Percentiles rank a stretch among this genome's conserved stretches.
Evolutionary conservation across 352 stramenopile species (phyloP).

Genomic region (Globisporangium perplexum): DNA sequence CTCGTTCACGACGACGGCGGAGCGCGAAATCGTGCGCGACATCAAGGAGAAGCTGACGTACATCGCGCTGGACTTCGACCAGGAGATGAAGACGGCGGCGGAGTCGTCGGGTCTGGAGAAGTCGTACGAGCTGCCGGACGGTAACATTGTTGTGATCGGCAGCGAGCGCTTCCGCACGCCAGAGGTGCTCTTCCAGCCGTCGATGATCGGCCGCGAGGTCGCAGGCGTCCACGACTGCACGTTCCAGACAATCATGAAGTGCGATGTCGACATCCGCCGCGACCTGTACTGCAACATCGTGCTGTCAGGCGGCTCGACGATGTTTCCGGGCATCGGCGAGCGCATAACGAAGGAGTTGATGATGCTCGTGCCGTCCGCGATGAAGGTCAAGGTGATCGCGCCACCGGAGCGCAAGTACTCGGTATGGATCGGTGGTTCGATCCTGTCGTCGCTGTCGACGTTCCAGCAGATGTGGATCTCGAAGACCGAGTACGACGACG

Average conservation of each 20-base stretch:
- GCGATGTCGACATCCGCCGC: constrained; percentile 33
- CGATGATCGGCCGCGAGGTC: constrained; percentile 72
- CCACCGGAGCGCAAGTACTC: constrained; percentile 95
- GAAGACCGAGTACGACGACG: constrained; percentile 97
- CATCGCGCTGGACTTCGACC: constrained; percentile 91
- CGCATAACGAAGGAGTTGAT: constrained; percentile 93
- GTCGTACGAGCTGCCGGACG: constrained; percentile 96
- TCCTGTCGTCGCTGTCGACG: constrained; percentile 94
- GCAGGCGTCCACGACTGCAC: constrained; percentile 70
- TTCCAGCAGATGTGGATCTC: constrained; percentile 99
- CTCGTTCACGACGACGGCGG: constrained; percentile 91
- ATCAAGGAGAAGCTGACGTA: constrained; percentile 99
- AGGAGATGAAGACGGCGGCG: constrained; percentile 71
- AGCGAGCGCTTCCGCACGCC: constrained; percentile 94
- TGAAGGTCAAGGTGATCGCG: constrained; percentile 95
- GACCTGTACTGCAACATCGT: constrained; percentile 96
- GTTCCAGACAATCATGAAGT: constrained; percentile 88
- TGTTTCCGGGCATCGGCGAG: constrained; percentile 94
- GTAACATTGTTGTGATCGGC: constrained; percentile 96
- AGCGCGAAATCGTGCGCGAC: constrained; percentile 93
- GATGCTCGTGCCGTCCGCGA: constrained; percentile 82
- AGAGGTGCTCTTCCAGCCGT: constrained; percentile 96
- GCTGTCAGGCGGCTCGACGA: constrained; percentile 94
- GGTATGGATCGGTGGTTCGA: constrained; percentile 97
- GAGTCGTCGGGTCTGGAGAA: constrained; percentile 85